Evolutionary conservation across 164 flowering plant genomes (phyloP), one percentile per base, ranked within the genome.

Genomic region (Piper betle): DNA sequence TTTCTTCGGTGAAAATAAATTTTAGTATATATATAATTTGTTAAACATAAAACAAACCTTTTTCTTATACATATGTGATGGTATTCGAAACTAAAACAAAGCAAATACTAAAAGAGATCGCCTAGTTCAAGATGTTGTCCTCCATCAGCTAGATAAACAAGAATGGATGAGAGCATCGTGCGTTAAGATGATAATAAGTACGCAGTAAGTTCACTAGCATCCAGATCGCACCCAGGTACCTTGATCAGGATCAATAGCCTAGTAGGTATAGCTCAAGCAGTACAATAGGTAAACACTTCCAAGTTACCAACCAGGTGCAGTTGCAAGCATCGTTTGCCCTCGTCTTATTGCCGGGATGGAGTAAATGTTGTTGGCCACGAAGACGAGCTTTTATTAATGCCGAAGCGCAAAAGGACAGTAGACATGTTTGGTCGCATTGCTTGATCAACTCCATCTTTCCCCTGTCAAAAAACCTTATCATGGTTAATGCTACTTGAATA

Each of bases 371-470:
- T 56, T 37, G 56, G 52, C 39, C 39, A 62, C 19, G 52, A 25
- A 17, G 42, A 62, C 64, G n/a, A 55, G 66, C 59, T 63, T 63
- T 56, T n/a, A n/a, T n/a, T n/a, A 55, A 43, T 56, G 60, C 39
- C 13, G 43, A 20, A 55, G 59, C 40, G 52, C 40, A 38, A 63
- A 55, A 42, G 60, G 59, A 56, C 66, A 42, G n/a, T 25, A 59
- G 58, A 55, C 59, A 61, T 33, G 50, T 43, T 61, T 37, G 55
- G 52, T 48, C 15, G 63, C 37, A n/a, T n/a, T 50, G 10, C 37
- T 19, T 37, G 12, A 10, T 39, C 4, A 46, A 38, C 43, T n/a
- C 12, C 13, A 58, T 19, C 39, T 15, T 58, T 43, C 50, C 50
- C 8, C 1, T 10, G n/a, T n/a, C 50, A 40, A 38, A 38, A 58